Evolutionary conservation across 2,329 filamentous ascomycete genomes (phyloP).

Genomic region (Calonectria ilicicola): DNA sequence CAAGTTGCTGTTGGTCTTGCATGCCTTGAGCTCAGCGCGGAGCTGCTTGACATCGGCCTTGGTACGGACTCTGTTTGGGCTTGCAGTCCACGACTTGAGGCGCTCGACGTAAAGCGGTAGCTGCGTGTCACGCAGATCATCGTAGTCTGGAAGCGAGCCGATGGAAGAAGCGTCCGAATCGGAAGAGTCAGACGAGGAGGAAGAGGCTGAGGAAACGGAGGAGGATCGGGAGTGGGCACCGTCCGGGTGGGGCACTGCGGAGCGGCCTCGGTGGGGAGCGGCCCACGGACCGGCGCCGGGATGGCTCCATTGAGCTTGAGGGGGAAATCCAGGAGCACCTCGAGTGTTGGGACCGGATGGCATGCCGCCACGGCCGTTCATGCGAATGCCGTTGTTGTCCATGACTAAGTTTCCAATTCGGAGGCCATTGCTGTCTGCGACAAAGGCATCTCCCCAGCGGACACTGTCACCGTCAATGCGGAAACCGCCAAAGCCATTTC

Average conservation of each 20-base stretch:
- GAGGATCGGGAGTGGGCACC: slow-evolving; percentile 46
- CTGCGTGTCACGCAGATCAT: slow-evolving; percentile 62
- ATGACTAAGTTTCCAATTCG: slow-evolving; percentile 59
- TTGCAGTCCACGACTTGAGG: slow-evolving; percentile 61
- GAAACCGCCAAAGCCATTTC: slow-evolving; percentile 47
- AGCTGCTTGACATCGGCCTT: slow-evolving; percentile 57
- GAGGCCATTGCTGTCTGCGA: slow-evolving; percentile 59
- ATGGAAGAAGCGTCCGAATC: slow-evolving; percentile 51
- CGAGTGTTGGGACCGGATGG: slow-evolving; percentile 1
- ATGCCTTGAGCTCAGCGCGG: slow-evolving; percentile 57
- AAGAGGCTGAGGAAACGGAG: slow-evolving; percentile 51
- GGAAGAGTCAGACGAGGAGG: slow-evolving; percentile 50
- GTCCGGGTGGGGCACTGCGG: slow-evolving; percentile 23
- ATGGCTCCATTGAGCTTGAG: slow-evolving; percentile 1
- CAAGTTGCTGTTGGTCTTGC: slow-evolving; percentile 34
- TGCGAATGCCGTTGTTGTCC: slow-evolving; percentile 54
- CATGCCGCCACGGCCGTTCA: slow-evolving; percentile 19
- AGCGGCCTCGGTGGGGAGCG: slow-evolving; percentile 26
- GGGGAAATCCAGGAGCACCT: slow-evolving; percentile 8
- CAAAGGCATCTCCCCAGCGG: slow-evolving; percentile 56
- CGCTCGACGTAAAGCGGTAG: slow-evolving; percentile 58
- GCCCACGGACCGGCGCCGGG: slow-evolving; percentile 18
- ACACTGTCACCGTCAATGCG: slow-evolving; percentile 57
- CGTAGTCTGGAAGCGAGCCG: slow-evolving; percentile 66
- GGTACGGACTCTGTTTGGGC: slow-evolving; percentile 62